Evolutionary conservation across 371 early-diverging fungal genomes (phyloP).

Genomic region (Thermomucor indicae-seudaticae): DNA sequence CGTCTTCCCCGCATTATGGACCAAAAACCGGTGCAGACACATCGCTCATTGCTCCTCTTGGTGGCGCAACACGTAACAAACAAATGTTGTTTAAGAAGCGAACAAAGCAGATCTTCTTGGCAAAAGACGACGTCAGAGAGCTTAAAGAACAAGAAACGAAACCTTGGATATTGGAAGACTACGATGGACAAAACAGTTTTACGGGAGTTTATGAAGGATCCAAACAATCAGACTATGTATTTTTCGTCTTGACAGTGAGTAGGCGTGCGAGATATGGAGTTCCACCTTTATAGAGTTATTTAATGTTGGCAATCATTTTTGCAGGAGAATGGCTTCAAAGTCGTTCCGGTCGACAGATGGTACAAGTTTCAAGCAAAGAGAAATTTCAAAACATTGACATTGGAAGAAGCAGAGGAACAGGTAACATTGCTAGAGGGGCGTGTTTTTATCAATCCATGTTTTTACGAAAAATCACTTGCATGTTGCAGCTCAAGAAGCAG

Average conservation of each 20-base stretch:
- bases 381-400: slow-evolving; percentile 73
- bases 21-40: slow-evolving; percentile 69
- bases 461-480: neutral
- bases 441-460: too few relatives aligned
- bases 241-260: slow-evolving; percentile 68
- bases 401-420: slow-evolving; percentile 93
- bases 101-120: slow-evolving; percentile 75
- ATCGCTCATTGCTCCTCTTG: slow-evolving; percentile 72
- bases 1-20: slow-evolving; percentile 18
- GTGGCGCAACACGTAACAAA: slow-evolving; percentile 76
- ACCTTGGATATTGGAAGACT: slow-evolving; percentile 81
- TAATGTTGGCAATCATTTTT: neutral
- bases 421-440: slow-evolving; percentile 36
- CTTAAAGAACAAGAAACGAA: slow-evolving; percentile 67
- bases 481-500: slow-evolving; percentile 38
- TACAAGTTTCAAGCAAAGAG: slow-evolving; percentile 87
- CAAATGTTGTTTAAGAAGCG: slow-evolving; percentile 79
- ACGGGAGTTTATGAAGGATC: slow-evolving; percentile 80
- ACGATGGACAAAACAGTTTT: slow-evolving; percentile 63
- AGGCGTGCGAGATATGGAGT: neutral
- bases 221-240: slow-evolving; percentile 69
- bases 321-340: slow-evolving; percentile 77
- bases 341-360: slow-evolving; percentile 85
- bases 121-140: slow-evolving; percentile 69
- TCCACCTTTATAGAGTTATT: neutral